Evolutionary conservation across 495 filamentous ascomycete species (phyloP).

Genomic region (Daldinia decipiens): DNA sequence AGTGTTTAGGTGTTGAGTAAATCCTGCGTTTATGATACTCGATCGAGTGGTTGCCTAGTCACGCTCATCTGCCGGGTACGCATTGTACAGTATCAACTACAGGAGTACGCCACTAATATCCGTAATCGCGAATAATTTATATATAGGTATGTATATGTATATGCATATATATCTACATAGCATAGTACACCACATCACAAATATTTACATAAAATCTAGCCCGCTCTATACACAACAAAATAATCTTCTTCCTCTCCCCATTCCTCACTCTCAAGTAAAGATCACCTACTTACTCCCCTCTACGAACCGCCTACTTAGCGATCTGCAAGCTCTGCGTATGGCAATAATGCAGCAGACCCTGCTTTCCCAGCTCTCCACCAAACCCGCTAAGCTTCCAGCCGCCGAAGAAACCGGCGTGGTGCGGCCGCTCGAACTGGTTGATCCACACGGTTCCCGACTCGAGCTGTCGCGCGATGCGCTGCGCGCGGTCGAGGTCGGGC

Average conservation of each 20-base stretch:
- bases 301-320: conserved; percentile 35
- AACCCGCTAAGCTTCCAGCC: conserved; percentile 75
- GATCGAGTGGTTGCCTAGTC: neutral
- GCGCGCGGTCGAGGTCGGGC: conserved; percentile 61
- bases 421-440: conserved; percentile 61
- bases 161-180: neutral
- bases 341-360: conserved; percentile 67
- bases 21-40: neutral
- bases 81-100: no score
- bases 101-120: no score
- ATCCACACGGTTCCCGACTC: conserved; percentile 69
- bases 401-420: conserved; percentile 66
- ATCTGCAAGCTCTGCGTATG: conserved; percentile 65
- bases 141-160: neutral
- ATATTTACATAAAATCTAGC: neutral
- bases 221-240: neutral
- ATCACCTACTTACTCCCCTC: neutral
- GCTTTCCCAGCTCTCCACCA: conserved; percentile 69
- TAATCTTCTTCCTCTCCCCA: neutral
- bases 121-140: neutral
- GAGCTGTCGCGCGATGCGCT: conserved; percentile 61
- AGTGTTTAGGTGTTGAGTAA: neutral
- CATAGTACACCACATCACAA: neutral
- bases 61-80: neutral
- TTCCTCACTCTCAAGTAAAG: neutral